Base-by-base conservation (phyloP, 2,329 filamentous ascomycete genomes). In the Graphiopsis chlorocephala region DNA sequence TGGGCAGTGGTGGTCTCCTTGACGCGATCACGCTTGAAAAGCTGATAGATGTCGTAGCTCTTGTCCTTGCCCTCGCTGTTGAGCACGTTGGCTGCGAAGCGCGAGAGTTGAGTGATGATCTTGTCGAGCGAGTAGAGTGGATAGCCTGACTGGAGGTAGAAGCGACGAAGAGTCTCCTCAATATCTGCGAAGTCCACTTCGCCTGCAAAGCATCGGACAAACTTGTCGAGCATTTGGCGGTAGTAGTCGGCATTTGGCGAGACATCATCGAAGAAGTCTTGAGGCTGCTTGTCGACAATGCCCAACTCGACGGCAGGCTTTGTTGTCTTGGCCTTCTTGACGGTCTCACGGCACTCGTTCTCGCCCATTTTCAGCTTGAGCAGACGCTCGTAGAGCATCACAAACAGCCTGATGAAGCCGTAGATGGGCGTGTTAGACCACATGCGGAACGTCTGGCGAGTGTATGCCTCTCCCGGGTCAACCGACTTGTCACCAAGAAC, bases 101-200 rank as follows among this genome's bases (percentile, higher is more conserved):
- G 90, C 65, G 90, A 90, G 45, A 97, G 86, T 1, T 90, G 90
- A 74, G 88, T 88, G 61, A 98, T 86, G 31, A 97, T 87, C 75
- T 96, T 93, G 74, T 96, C 92, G 68, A 98, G 88, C 4, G 92
- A 93, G 80, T 98, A 99, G 45, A 98, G 80, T 72, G 93, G 92
- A 90, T 94, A 99, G 7, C 95, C 95, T 69, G 88, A 90, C 74
- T 90, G 89, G 65, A 98, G 84, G 76, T 97, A 99, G 79, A 92
- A 97, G 69, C 93, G 91, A 26, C 95, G 90, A 64, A 99, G 83
- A 6, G 93, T 90, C 73, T 98, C 93, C 77, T 98, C 94, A 70
- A 96, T 92, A 31, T 92, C 88, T 61, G 82, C 84, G 77, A 93
- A 88, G 61, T 98, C 95, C 42, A 93, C 83, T 11, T 96, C 91